phyloP scores from a whole-genome alignment of 371 early-diverging fungal species.

The Saksenaea vasiformis region DNA sequence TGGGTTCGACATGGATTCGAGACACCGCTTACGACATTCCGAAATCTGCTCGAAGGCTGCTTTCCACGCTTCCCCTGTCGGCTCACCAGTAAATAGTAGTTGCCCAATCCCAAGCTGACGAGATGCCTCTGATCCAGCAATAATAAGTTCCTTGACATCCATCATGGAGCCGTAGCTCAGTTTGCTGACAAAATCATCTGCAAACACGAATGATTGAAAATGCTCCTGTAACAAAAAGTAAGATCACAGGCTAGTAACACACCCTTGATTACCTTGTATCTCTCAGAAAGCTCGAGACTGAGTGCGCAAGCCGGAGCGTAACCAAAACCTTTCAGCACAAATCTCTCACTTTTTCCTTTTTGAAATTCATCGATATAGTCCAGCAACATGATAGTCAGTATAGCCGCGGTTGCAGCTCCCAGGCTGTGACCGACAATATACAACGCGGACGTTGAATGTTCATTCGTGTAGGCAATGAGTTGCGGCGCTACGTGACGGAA shows the following conservation, averaged over 20 bases:
- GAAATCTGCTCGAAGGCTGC: constrained; percentile 39
- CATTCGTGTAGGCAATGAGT: constrained; percentile 65
- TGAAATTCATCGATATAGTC: constrained; percentile 62
- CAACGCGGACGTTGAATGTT: constrained; percentile 61
- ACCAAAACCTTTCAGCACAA: constrained; percentile 42
- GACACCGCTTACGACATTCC: constrained; percentile 38
- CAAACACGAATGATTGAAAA: constrained; percentile 52
- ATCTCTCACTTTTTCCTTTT: constrained; percentile 31
- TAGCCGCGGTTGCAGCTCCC: constrained; percentile 80
- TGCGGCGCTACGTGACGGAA: constrained; percentile 70
- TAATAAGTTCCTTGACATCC: constrained; percentile 49
- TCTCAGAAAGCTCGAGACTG: constrained; percentile 43
- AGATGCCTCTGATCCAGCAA: constrained; percentile 48
- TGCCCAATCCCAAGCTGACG: constrained; percentile 34
- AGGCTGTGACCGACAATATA: constrained; percentile 83
- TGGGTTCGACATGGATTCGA: constrained; percentile 40
- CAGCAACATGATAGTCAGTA: constrained; percentile 76
- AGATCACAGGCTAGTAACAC: not conserved
- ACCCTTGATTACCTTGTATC: constrained; percentile 31
- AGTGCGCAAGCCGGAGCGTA: constrained; percentile 54
- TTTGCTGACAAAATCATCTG: constrained; percentile 54
- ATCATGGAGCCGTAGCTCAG: constrained; percentile 54
- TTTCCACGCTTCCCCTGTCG: constrained; percentile 42
- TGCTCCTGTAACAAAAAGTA: constrained; percentile 23
- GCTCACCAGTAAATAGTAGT: constrained; percentile 34